Base-by-base conservation (phyloP, 2,329 filamentous ascomycete species). In the Colletotrichum cereale region DNA sequence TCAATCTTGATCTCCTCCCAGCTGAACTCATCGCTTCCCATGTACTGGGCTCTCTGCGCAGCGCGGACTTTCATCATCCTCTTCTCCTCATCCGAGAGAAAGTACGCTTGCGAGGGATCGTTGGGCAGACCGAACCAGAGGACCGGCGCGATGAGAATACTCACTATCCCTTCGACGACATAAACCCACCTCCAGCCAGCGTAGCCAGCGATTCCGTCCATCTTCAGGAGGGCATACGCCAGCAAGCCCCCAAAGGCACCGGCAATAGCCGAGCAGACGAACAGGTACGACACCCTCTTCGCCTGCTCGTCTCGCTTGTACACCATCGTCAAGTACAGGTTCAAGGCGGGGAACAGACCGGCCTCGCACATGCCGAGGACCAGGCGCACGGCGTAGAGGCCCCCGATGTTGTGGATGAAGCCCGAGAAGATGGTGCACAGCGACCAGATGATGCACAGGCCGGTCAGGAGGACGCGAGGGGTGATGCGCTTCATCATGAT, bases 181-280 rank as follows among this genome's bases (percentile, higher is more conserved):
- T 84, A 87, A 0, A 88, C 80, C 84, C 81, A 87, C 73, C 84
- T 77, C 86, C 86, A 88, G 2, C 69, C 69, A 3, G 65, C 69
- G 36, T 60, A 68, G 3, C 69, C 85, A 83, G 80, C 79, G 31
- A 82, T 79, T 1, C 84, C 84, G 0, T 77, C 80, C 18, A 85
- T 84, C 83, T 83, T 78, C 11, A 81, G 72, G 14, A 85, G 73
- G 5, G 82, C 87, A 67, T 87, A 90, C 2, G 89, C 89, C 16
- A 80, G 73, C 42, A 81, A 72, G 0, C 79, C 79, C 4, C 79
- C 79, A 55, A 80, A 75, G 84, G 84, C 82, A 0, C 83, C 85
- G 0, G 84, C 79, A 31, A 85, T 75, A 5, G 87, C 88, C n/a
- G 86, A 85, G 64, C 83, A 88, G 58, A 85, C 86, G 61, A 83